A percentile compares a stretch with the other conserved stretches of the same genome.
Conservation (phyloP, 331 rosid genomes). For the Spiraea crenata region DNA sequence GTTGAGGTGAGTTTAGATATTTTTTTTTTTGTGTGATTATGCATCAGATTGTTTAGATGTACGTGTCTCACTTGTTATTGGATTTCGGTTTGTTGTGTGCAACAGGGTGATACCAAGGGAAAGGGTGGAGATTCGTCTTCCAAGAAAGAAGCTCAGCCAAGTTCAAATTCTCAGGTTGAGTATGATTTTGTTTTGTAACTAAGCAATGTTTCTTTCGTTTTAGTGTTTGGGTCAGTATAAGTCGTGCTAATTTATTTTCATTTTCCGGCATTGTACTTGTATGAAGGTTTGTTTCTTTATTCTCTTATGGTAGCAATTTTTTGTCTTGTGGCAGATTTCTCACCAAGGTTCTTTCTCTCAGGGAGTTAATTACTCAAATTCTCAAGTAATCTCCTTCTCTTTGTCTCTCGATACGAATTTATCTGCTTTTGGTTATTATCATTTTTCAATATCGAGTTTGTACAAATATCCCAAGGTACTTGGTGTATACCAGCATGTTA, state of each 20-base stretch:
- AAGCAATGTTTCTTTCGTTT: background rate
- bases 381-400: constrained; percentile 61
- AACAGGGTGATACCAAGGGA: constrained; percentile 93
- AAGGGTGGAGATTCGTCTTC: constrained; percentile 83
- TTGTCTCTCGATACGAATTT: constrained; percentile 1
- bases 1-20: constrained; percentile 69
- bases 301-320: constrained; percentile 19
- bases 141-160: constrained; percentile 71
- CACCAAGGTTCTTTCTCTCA: constrained; percentile 84
- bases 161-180: constrained; percentile 68
- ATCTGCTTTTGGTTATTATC: background rate
- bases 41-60: constrained; percentile 12
- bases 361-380: constrained; percentile 58
- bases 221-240: background rate
- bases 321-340: constrained; percentile 45
- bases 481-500: background rate
- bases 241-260: background rate
- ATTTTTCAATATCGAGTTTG: background rate
- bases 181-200: background rate
- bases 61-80: constrained; percentile 1
- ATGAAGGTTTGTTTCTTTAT: background rate
- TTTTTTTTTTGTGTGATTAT: constrained; percentile 1
- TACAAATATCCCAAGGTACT: background rate
- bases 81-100: constrained; percentile 23
- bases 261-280: constrained; percentile 8